Evolutionary conservation across 2,329 filamentous ascomycete species (phyloP).

Genomic region (Talaromyces sp.): DNA sequence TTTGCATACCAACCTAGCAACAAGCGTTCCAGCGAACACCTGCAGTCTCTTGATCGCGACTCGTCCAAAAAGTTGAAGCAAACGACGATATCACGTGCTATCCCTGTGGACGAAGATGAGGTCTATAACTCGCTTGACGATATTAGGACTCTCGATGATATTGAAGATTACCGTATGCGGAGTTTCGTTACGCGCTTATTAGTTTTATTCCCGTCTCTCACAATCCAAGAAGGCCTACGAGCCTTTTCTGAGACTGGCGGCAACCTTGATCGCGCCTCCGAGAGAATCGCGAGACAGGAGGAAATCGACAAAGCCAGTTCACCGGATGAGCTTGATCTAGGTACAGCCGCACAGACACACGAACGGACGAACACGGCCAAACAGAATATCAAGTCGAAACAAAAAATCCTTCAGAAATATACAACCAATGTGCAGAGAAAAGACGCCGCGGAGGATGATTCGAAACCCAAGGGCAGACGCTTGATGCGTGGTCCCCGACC

Average conservation of each 20-base stretch:
- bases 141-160: constrained; percentile 48
- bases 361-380: constrained; percentile 6
- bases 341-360: neutral
- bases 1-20: constrained; percentile 40
- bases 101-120: constrained; percentile 31
- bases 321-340: constrained; percentile 15
- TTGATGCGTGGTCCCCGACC: constrained; percentile 37
- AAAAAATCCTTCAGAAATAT: constrained; percentile 58
- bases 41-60: constrained; percentile 37
- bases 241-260: constrained; percentile 51
- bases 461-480: constrained; percentile 29
- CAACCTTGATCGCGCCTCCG: constrained; percentile 54
- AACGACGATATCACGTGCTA: constrained; percentile 44
- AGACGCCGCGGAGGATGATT: constrained; percentile 15
- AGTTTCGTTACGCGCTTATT: constrained; percentile 53
- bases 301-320: constrained; percentile 25
- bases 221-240: constrained; percentile 48
- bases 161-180: constrained; percentile 49
- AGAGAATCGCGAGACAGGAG: constrained; percentile 42
- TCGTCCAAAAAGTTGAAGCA: constrained; percentile 41
- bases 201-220: constrained; percentile 46
- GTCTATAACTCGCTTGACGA: constrained; percentile 18
- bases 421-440: constrained; percentile 14
- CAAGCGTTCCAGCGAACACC: constrained; percentile 44
- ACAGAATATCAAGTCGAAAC: constrained; percentile 18